These are phyloP conservation scores for Neoboletus magnificus DNA, from an alignment of 768 basidiomycete genomes.

Conservation along the genomic window DNA sequence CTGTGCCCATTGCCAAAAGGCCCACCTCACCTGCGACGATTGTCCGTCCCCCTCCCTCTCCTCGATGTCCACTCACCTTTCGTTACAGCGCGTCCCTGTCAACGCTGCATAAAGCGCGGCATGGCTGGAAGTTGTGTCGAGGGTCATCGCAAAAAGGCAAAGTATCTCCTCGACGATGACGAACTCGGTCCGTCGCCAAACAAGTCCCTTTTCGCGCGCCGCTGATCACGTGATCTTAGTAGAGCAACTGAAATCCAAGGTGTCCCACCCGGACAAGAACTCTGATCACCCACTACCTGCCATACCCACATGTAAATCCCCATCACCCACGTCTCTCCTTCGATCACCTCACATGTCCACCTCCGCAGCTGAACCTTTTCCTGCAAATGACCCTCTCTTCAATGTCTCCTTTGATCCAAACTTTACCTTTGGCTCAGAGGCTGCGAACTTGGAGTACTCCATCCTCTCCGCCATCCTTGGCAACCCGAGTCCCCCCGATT, in stretches of 20 bases:
- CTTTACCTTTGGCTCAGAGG: conserved; percentile 78
- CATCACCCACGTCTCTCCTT: neutral
- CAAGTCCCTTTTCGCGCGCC: neutral
- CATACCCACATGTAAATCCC: conserved; percentile 31
- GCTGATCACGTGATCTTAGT: conserved; percentile 30
- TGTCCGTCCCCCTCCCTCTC: conserved; percentile 50
- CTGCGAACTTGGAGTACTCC: conserved; percentile 92
- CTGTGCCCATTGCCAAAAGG: conserved; percentile 95
- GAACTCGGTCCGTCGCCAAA: conserved; percentile 66
- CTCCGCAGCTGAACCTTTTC: conserved; percentile 47
- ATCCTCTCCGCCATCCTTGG: conserved; percentile 91
- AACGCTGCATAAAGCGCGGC: conserved; percentile 92
- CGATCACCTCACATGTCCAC: conserved; percentile 9
- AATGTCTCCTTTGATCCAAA: conserved; percentile 58
- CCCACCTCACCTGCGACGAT: conserved; percentile 98
- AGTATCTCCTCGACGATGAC: conserved; percentile 92
- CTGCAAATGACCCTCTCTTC: conserved; percentile 56
- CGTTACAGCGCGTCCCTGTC: conserved; percentile 84
- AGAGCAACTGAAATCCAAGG: conserved; percentile 40
- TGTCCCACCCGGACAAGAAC: conserved; percentile 24
- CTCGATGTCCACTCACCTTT: conserved; percentile 9
- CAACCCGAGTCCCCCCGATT: conserved; percentile 54
- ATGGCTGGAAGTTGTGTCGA: conserved; percentile 87
- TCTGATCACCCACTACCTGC: conserved; percentile 29
- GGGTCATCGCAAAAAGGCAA: conserved; percentile 96